These are phyloP conservation scores for Claviceps pusilla DNA, from an alignment of 2,329 filamentous ascomycete species.

Conservation along the genomic window DNA sequence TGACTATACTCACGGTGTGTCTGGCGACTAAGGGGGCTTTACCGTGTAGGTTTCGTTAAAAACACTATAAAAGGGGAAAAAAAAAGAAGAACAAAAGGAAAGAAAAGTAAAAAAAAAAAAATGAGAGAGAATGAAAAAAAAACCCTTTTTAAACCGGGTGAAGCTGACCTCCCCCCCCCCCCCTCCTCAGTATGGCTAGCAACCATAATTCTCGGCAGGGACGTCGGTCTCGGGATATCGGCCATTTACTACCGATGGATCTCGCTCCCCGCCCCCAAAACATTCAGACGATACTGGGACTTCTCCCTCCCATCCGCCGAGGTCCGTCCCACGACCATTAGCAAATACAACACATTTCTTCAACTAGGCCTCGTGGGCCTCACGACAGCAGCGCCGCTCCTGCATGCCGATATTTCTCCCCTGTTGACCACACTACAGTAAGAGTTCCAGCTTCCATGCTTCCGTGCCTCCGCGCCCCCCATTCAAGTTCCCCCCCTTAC, in stretches of 20 bases:
- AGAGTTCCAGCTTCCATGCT: slow-evolving; percentile 18
- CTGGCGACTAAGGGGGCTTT: slow-evolving; percentile 70
- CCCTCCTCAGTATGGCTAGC: slow-evolving; percentile 58
- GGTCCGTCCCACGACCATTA: slow-evolving; percentile 68
- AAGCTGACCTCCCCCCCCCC: neutral
- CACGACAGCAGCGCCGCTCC: slow-evolving; percentile 64
- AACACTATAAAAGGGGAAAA: no score
- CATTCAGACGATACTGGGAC: slow-evolving; percentile 87
- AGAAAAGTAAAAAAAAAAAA: no score
- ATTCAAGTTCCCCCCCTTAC: no score
- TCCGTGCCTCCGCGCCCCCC: no score
- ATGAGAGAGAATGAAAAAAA: no score
- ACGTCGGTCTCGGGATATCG: slow-evolving; percentile 66
- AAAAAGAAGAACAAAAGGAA: no score
- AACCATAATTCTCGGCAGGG: slow-evolving; percentile 76
- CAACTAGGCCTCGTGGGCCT: slow-evolving; percentile 77
- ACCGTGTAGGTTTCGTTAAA: slow-evolving; percentile 42
- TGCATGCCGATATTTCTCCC: slow-evolving; percentile 41
- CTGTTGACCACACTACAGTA: slow-evolving; percentile 50
- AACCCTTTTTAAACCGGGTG: neutral
- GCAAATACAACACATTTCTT: slow-evolving; percentile 86
- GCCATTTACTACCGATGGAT: slow-evolving; percentile 96
- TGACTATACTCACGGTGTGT: slow-evolving; percentile 82
- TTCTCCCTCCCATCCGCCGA: slow-evolving; percentile 82
- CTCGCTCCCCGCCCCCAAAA: slow-evolving; percentile 83